Conservation (phyloP, 495 filamentous ascomycete genomes). For the Penicillium fimorum region DNA sequence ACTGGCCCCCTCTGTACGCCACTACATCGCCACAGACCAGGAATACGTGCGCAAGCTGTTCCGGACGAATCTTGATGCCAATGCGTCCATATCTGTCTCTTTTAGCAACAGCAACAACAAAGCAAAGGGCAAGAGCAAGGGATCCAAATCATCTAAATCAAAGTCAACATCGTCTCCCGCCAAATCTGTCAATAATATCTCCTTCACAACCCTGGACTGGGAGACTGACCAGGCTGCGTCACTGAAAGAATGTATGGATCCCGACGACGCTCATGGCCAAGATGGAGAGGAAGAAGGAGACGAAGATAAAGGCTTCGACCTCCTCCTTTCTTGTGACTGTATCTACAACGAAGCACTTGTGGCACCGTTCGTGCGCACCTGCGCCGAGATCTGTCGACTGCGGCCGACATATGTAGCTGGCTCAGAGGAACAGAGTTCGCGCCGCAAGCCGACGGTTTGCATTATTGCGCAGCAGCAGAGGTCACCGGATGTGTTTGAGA, state of each 20-base stretch:
- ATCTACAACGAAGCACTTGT: conserved; percentile 88
- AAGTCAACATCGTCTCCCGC: not conserved
- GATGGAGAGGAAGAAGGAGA: conserved; percentile 19
- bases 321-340: conserved; percentile 80
- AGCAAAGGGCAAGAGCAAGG: conserved; percentile 24
- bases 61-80: conserved; percentile 70
- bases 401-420: conserved; percentile 30
- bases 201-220: conserved; percentile 47
- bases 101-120: conserved; percentile 10
- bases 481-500: conserved; percentile 78
- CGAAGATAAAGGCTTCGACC: conserved; percentile 48
- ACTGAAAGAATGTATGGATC: conserved; percentile 31
- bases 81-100: conserved; percentile 30
- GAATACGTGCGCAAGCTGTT: conserved; percentile 75
- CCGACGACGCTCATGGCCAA: conserved; percentile 5
- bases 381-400: conserved; percentile 71
- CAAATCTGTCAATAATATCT: conserved; percentile 30
- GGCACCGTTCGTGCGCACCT: conserved; percentile 77
- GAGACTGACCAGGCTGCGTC: conserved; percentile 38
- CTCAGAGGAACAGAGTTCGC: conserved; percentile 8
- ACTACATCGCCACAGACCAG: conserved; percentile 85
- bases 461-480: conserved; percentile 85
- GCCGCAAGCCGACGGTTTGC: conserved; percentile 55
- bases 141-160: conserved; percentile 5
- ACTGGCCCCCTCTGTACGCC: conserved; percentile 57